A percentile compares a stretch with the other conserved stretches of the same genome.
phyloP scores from a whole-genome alignment of 2,329 filamentous ascomycete genomes.

The Colletotrichum orchidophilum region DNA sequence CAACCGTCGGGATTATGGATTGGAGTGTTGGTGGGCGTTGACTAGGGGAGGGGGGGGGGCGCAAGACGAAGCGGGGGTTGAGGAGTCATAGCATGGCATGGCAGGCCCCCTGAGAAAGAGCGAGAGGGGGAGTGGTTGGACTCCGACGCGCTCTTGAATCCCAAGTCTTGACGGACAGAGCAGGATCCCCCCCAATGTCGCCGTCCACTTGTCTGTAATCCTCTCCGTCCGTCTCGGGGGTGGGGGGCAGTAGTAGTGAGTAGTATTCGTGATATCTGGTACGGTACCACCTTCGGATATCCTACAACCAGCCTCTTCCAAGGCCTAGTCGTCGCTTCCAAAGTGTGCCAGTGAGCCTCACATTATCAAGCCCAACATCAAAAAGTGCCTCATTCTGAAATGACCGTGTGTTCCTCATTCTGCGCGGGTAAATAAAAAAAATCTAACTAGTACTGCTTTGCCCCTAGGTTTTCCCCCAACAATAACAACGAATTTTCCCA shows the following conservation, averaged over 20 bases:
- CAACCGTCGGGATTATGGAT: not conserved
- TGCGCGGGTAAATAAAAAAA: not conserved
- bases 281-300: too few species aligned
- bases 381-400: constrained; percentile 6
- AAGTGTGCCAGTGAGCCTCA: not conserved
- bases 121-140: too few species aligned
- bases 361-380: not conserved
- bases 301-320: too few species aligned
- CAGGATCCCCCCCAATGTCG: not conserved
- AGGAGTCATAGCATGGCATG: constrained; percentile 2
- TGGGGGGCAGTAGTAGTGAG: not conserved
- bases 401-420: constrained; percentile 23
- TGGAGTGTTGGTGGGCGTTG: not conserved
- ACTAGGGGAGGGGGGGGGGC: not conserved
- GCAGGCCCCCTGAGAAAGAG: not conserved
- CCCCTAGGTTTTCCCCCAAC: not conserved
- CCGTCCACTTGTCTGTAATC: not conserved
- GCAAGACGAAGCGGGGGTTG: not conserved
- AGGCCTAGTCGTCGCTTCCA: too few species aligned
- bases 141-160: not conserved
- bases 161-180: not conserved
- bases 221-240: not conserved
- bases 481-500: not conserved
- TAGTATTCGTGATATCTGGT: too few species aligned
- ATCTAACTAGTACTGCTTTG: constrained; percentile 27